Evolutionary conservation across 352 stramenopile genomes (phyloP), one percentile per base, ranked within the genome.

Genomic region (Aphanomyces stellatus): DNA sequence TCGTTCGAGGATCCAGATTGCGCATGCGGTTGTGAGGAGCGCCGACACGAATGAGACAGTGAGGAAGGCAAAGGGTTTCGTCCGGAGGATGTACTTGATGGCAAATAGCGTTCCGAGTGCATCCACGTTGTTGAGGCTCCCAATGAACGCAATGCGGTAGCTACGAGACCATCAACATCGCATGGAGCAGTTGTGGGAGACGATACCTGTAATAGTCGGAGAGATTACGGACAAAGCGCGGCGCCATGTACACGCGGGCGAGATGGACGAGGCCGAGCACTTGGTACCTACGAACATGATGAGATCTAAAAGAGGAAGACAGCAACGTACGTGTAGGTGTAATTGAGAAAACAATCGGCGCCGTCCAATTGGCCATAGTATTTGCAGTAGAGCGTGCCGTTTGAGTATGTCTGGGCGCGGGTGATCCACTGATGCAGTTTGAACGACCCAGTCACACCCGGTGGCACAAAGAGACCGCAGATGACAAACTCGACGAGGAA

Each of bases 61-160:
- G 4, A 92, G 68, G 22, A 90, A 73, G 35, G 75, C 76, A 55
- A 92, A 90, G 24, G 81, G 83, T 60, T 88, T 74, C 2, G 83
- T 73, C 6, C 79, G 81, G 3, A 92, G 70, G 56, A 90, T 84
- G 65, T 82, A 92, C 72, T 92, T 92, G 74, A 88, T 79, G 5
- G 81, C 80, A 40, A 92, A 92, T n/a, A 92, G 70, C 10, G 81
- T 84, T 51, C 78, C 88, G 60, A 88, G 75, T 4, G 83, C 88
- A 69, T 92, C 77, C 35, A 92, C 81, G 57, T 87, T 80, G 53
- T 92, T 80, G 40, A 92, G 72, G 4, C 79, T 73, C 2, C 83
- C 83, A 33, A 92, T 62, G 60, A 90, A 92, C 2, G 83, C 87
- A 2, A 82, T 90, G 33, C 76, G 83, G 65, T 88, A 90, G 72